Evolutionary conservation across 352 stramenopile species (phyloP), one percentile per base, ranked within the genome.

Genomic region (Saprolegnia parasitica): DNA sequence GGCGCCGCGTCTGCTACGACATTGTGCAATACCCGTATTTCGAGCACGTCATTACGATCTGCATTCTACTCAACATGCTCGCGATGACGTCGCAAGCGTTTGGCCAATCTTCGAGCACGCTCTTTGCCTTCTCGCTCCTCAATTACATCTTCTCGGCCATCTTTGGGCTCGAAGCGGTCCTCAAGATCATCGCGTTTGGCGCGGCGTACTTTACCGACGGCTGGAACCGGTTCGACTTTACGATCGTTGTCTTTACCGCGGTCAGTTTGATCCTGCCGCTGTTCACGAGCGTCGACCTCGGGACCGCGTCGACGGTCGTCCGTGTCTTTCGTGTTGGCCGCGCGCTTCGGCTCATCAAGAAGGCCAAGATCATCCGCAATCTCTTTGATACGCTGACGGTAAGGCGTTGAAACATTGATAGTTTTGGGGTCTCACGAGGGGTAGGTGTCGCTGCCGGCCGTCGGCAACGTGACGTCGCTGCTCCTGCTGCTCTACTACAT

Each of bases 401-500:
- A n/a, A n/a, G n/a, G n/a, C n/a, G n/a, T n/a, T n/a, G n/a, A n/a
- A n/a, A n/a, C n/a, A n/a, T n/a, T n/a, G n/a, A n/a, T n/a, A n/a
- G n/a, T n/a, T n/a, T n/a, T n/a, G n/a, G n/a, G n/a, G n/a, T n/a
- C n/a, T n/a, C n/a, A n/a, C n/a, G n/a, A n/a, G n/a, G 13, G 4
- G 18, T 49, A 49, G 49, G 87, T 91, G 16, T 79, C 87, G 35
- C 77, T 98, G 0, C 92, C 91, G 40, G 86, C 81, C 0, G 83
- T 96, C 24, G 89, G 80, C 61, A 98, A 98, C 72, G 93, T 98
- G 64, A 90, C 83, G 39, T 90, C 81, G 8, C 89, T 98, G 42
- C 60, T 98, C 21, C 87, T 97, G n/a, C 73, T 98, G 8, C 86
- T 98, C 73, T 75, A 97, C 18, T 98, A 97, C 76, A 97, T 98